Evolutionary conservation across 1,284 basidiomycete genomes (phyloP).

Genomic region (Hemileia vastatrix): DNA sequence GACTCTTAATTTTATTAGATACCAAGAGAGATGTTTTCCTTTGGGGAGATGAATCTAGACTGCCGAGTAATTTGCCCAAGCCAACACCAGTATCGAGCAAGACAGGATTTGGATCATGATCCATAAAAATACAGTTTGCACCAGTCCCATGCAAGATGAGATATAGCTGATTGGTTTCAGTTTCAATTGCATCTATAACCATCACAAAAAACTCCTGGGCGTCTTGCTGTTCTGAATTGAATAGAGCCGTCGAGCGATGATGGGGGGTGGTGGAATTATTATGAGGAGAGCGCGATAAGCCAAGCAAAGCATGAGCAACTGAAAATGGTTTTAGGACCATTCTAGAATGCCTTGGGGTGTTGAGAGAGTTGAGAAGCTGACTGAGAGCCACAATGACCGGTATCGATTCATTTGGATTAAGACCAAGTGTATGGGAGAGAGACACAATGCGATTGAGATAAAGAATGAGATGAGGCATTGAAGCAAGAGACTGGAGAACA

Average conservation of each 20-base stretch:
- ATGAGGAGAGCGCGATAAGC: constrained; percentile 58
- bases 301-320: constrained; percentile 33
- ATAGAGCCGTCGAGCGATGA: constrained; percentile 58
- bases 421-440: constrained; percentile 56
- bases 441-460: constrained; percentile 56
- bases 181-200: constrained; percentile 72
- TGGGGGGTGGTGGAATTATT: constrained; percentile 61
- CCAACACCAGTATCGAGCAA: constrained; percentile 3
- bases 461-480: constrained; percentile 63
- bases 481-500: constrained; percentile 79
- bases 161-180: constrained; percentile 53
- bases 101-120: constrained; percentile 9
- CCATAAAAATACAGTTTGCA: background rate
- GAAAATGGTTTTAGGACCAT: constrained; percentile 48
- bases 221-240: constrained; percentile 82
- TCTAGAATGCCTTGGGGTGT: constrained; percentile 49
- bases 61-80: background rate
- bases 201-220: constrained; percentile 91
- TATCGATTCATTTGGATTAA: constrained; percentile 63
- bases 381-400: constrained; percentile 70
- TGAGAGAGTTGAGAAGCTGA: constrained; percentile 36
- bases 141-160: constrained; percentile 1
- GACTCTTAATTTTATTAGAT: constrained; percentile 25
- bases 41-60: too few relatives aligned
- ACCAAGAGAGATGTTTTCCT: too few relatives aligned